Base-by-base conservation (phyloP, 179 eudicot genomes). In the Spergularia azorica region DNA sequence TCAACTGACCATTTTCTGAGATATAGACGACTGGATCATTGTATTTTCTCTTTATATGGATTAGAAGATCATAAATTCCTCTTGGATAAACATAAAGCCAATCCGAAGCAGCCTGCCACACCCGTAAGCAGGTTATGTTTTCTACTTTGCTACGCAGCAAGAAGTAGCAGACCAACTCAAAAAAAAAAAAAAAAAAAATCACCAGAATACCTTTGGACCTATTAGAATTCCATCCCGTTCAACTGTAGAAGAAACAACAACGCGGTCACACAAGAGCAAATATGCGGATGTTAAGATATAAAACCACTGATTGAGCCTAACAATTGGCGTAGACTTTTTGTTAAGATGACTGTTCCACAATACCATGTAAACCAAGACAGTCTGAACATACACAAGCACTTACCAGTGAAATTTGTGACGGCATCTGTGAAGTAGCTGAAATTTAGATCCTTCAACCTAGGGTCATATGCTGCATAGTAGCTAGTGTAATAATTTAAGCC, bases 401-500 rank as follows among this genome's bases (percentile, higher is more conserved):
- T 80, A 88, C 91, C 4, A 13, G 84, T 61, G 17, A 62, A 41
- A 69, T 38, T 78, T 70, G 62, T 73, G 21, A 69, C 67, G 41
- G 86, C 68, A 79, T 87, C 90, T 7, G 82, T 74, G 55, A 41
- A 13, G 51, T 78, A 82, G 81, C 80, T 85, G 64, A 75, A 74
- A 15, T 70, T 71, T 48, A 61, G 58, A 54, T 32, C 20, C 14
- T 26, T 71, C 12, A 67, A 9, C 41, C 63, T 58, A 68, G 82
- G 74, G 66, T 70, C 57, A 56, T 79, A 65, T 3, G 79, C 72
- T 46, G 87, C 92, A 59, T 87, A 86, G 51, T 75, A 76, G 67
- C 84, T 77, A 5, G 92, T 81, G 76, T 89, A 89, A 80, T 89
- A 86, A 74, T 89, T 89, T 20, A 89, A 32, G 48, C 92, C 92